Percentiles rank a stretch among this genome's conserved stretches.
Conservation (phyloP, 495 filamentous ascomycete genomes). For the Podospora comata region DNA sequence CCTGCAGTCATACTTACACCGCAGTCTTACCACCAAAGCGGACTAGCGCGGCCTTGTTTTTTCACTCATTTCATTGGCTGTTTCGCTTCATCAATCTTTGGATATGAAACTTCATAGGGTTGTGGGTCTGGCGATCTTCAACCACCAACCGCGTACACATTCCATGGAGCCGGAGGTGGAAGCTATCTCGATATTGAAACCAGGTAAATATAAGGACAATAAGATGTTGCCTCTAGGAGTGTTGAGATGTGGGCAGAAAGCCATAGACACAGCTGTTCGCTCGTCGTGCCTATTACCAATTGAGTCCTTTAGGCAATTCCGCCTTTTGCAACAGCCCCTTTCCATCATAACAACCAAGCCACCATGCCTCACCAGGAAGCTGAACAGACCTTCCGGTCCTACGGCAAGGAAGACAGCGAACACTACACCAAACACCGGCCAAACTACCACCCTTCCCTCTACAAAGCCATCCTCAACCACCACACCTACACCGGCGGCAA, state of each 20-base stretch:
- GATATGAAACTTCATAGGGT: neutral
- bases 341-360: neutral
- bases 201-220: neutral
- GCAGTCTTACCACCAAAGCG: neutral
- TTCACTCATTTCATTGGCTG: neutral
- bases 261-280: neutral
- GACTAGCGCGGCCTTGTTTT: neutral
- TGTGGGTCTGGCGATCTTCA: neutral
- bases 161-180: neutral
- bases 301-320: neutral
- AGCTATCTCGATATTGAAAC: neutral
- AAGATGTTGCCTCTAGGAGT: neutral
- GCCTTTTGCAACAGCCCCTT: no score
- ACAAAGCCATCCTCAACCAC: constrained; percentile 40
- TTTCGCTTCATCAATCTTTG: neutral
- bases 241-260: neutral
- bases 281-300: neutral
- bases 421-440: constrained; percentile 18
- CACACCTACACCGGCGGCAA: constrained; percentile 50
- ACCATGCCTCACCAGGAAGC: neutral
- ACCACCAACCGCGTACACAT: neutral
- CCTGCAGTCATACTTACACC: neutral
- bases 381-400: constrained; percentile 21
- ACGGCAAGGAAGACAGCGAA: constrained; percentile 15
- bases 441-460: constrained; percentile 18